These are phyloP conservation scores for Sherardia arvensis DNA, from an alignment of 257 asterid genomes.

Conservation along the genomic window DNA sequence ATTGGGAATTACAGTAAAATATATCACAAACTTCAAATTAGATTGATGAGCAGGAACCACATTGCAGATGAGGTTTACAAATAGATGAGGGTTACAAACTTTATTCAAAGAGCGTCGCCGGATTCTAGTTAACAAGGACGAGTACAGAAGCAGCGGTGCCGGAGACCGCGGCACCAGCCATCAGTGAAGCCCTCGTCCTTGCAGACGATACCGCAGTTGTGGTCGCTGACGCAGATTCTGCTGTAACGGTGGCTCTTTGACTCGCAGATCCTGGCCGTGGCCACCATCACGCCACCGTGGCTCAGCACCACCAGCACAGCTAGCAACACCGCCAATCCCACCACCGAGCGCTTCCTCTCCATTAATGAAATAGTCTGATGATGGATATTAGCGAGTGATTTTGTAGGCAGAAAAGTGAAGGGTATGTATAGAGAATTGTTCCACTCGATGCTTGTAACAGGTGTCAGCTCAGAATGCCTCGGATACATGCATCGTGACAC, in stretches of 20 bases:
- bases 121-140: conserved; percentile 8
- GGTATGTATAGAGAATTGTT: background rate
- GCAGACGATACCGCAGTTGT: conserved; percentile 37
- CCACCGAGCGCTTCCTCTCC: background rate
- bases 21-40: too few relatives aligned
- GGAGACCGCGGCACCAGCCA: conserved; percentile 37
- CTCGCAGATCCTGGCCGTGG: conserved; percentile 17
- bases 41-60: too few relatives aligned
- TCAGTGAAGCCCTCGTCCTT: conserved; percentile 21
- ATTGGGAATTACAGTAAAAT: too few relatives aligned
- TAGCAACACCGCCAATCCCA: conserved; percentile 10
- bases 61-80: too few relatives aligned
- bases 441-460: too few relatives aligned
- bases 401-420: background rate
- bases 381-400: background rate
- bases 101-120: background rate
- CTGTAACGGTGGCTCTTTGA: conserved; percentile 30
- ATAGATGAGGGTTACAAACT: background rate
- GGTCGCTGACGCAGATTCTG: conserved; percentile 27
- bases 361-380: too few relatives aligned
- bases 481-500: background rate
- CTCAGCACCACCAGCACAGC: background rate
- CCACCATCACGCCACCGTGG: background rate
- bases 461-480: background rate
- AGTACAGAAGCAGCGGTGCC: conserved; percentile 37